Evolutionary conservation across 805 yeast genomes (phyloP).

Genomic region (Zygotorulaspora florentina): DNA sequence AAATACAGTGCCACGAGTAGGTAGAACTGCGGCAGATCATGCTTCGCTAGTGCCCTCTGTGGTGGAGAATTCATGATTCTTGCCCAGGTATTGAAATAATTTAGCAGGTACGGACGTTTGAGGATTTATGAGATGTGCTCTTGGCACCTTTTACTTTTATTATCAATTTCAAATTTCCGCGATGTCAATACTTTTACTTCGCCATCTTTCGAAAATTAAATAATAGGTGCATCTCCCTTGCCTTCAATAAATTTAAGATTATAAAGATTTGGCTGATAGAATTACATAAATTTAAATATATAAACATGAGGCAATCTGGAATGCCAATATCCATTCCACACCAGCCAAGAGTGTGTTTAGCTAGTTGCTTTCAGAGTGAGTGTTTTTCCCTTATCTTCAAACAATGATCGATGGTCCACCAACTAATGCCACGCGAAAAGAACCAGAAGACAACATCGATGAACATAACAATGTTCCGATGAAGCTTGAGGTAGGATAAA

Average conservation of each 20-base stretch:
- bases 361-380: neutral
- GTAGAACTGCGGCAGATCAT: constrained; percentile 71
- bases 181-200: neutral
- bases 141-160: neutral
- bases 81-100: neutral
- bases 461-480: neutral
- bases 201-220: neutral
- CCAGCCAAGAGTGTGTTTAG: neutral
- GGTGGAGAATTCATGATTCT: constrained; percentile 3
- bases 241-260: neutral
- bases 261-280: neutral
- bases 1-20: constrained; percentile 71
- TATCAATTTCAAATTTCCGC: neutral
- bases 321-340: neutral
- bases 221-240: too few species aligned
- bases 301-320: constrained; percentile 1
- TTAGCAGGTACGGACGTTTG: too few species aligned
- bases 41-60: constrained; percentile 26
- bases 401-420: neutral
- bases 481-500: neutral
- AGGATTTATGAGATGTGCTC: neutral
- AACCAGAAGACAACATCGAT: neutral
- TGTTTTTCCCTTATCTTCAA: neutral
- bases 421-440: neutral
- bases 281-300: constrained; percentile 1